A percentile compares a stretch with the other conserved stretches of the same genome.
These are phyloP conservation scores for Monosporascus cannonballus DNA, from an alignment of 2,329 filamentous ascomycete genomes.

Conservation along the genomic window DNA sequence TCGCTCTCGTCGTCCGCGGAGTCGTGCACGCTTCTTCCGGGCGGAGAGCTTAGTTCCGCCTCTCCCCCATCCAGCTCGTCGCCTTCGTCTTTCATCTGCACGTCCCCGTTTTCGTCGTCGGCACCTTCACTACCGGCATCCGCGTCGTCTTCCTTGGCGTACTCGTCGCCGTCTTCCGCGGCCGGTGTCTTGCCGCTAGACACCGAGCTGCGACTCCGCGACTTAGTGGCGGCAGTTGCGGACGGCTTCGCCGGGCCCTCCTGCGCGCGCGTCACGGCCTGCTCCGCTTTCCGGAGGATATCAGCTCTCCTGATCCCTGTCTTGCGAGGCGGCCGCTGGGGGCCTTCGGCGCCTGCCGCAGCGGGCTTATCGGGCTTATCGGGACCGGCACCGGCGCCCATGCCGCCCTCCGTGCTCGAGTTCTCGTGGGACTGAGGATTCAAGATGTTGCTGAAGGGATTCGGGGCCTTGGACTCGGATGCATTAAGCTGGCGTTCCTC, in stretches of 20 bases:
- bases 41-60: slow-evolving; percentile 40
- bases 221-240: slow-evolving; percentile 33
- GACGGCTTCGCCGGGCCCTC: slow-evolving; percentile 37
- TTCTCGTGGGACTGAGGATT: slow-evolving; percentile 37
- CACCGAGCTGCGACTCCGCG: slow-evolving; percentile 43
- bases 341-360: slow-evolving; percentile 30
- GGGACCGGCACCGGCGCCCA: slow-evolving; percentile 13
- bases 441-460: slow-evolving; percentile 35
- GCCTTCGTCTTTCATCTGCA: slow-evolving; percentile 4
- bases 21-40: slow-evolving; percentile 52
- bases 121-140: slow-evolving; percentile 14
- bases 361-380: slow-evolving; percentile 11
- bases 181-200: slow-evolving; percentile 43
- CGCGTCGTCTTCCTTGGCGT: slow-evolving; percentile 15
- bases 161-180: slow-evolving; percentile 22
- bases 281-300: slow-evolving; percentile 56
- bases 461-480: slow-evolving; percentile 28
- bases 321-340: slow-evolving; percentile 35
- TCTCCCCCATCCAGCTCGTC: slow-evolving; percentile 17
- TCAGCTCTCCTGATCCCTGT: slow-evolving; percentile 48
- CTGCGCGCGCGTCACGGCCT: slow-evolving; percentile 44
- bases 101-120: slow-evolving; percentile 30
- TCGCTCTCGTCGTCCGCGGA: slow-evolving; percentile 66
- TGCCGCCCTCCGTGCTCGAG: slow-evolving; percentile 23
- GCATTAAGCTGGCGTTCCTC: slow-evolving; percentile 23